Conservation (phyloP, 1,284 basidiomycete genomes). For the Pholiota adiposa region DNA sequence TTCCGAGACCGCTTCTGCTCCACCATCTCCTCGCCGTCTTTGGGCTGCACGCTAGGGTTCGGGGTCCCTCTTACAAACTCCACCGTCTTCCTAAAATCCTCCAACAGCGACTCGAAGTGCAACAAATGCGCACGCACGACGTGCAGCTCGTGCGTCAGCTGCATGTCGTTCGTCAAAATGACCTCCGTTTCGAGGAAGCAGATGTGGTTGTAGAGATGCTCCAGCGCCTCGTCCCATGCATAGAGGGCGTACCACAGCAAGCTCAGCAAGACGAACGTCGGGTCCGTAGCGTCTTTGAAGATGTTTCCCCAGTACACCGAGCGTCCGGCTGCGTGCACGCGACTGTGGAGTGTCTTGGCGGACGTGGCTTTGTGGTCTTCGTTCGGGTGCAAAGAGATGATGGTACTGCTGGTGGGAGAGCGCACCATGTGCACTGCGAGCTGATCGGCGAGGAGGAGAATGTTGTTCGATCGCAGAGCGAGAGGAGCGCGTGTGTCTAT, state of each 20-base stretch:
- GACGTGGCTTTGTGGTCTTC: conserved; percentile 33
- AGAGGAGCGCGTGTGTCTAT: conserved; percentile 48
- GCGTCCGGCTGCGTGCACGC: conserved; percentile 46
- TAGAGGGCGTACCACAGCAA: conserved; percentile 61
- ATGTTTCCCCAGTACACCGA: conserved; percentile 62
- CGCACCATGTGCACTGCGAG: conserved; percentile 56
- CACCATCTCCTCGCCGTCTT: conserved; percentile 21
- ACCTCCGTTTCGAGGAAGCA: conserved; percentile 42
- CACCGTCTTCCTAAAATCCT: conserved; percentile 54
- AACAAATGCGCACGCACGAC: conserved; percentile 57
- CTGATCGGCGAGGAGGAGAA: conserved; percentile 47
- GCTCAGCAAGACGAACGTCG: conserved; percentile 53
- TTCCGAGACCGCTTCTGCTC: conserved; percentile 15
- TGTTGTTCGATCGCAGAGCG: conserved; percentile 34
- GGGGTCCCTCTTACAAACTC: conserved; percentile 47
- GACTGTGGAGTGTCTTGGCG: conserved; percentile 42
- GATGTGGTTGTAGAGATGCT: conserved; percentile 49
- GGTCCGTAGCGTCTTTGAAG: conserved; percentile 46
- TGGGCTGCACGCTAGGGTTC: conserved; percentile 44
- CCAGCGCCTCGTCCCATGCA: conserved; percentile 59
- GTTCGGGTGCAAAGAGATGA: conserved; percentile 51
- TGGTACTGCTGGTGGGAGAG: conserved; percentile 39
- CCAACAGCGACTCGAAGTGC: conserved; percentile 52
- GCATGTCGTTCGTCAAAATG: conserved; percentile 39
- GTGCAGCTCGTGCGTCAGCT: conserved; percentile 49